phyloP scores from a whole-genome alignment of 768 basidiomycete species.

The Suillus ampliporus region DNA sequence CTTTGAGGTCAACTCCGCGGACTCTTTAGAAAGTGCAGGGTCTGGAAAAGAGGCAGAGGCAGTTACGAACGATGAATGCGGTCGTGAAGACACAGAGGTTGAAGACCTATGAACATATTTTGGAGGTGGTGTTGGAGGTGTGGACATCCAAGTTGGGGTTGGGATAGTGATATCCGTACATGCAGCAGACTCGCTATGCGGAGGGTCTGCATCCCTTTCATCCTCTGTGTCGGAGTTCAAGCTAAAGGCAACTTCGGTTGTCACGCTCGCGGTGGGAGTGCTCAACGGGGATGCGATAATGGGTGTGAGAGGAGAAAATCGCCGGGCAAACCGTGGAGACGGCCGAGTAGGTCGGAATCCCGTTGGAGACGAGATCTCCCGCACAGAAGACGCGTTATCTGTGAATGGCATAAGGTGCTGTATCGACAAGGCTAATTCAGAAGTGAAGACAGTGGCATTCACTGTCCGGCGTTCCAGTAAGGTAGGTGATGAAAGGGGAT shows the following conservation, averaged over 20 bases:
- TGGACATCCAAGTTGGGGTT: conserved; percentile 62
- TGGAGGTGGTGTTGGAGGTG: conserved; percentile 61
- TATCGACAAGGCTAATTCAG: background rate
- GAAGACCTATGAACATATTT: conserved; percentile 38
- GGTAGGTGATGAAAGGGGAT: conserved; percentile 13
- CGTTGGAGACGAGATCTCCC: background rate
- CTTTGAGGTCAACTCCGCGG: conserved; percentile 24
- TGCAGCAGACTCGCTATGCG: conserved; percentile 1
- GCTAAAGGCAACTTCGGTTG: conserved; percentile 26
- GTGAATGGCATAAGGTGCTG: background rate
- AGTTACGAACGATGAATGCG: conserved; percentile 55
- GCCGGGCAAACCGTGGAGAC: conserved; percentile 35
- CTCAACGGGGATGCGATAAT: conserved; percentile 65
- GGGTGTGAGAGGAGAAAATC: conserved; percentile 57
- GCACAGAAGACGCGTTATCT: background rate
- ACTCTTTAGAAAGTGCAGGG: conserved; percentile 29
- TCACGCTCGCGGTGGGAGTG: conserved; percentile 49
- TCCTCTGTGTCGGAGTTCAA: conserved; percentile 14
- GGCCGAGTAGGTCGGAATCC: conserved; percentile 14
- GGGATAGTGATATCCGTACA: conserved; percentile 25
- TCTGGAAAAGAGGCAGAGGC: conserved; percentile 36
- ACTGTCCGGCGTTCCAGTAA: conserved; percentile 19
- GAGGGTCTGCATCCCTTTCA: conserved; percentile 12
- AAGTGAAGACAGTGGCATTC: background rate
- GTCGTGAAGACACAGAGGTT: conserved; percentile 41